These are phyloP conservation scores for Diaporthe sp. DNA, from an alignment of 2,329 filamentous ascomycete genomes.

Conservation along the genomic window DNA sequence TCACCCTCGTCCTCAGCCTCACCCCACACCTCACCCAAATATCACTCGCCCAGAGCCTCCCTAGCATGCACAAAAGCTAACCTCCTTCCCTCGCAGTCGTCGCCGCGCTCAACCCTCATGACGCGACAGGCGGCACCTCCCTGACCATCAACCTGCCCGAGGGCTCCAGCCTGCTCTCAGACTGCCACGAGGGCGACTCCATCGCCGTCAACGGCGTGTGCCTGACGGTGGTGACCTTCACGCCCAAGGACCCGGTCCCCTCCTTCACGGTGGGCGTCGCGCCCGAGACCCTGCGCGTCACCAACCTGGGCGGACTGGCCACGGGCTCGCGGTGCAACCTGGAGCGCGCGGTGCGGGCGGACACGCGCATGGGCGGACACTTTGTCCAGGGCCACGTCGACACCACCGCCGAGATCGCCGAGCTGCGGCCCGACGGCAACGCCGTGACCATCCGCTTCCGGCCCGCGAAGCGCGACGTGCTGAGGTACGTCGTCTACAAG, in stretches of 20 bases:
- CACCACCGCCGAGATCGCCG: conserved; percentile 80
- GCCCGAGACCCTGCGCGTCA: conserved; percentile 94
- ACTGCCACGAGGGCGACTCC: conserved; percentile 89
- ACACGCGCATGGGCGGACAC: conserved; percentile 97
- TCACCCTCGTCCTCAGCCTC: conserved; percentile 28
- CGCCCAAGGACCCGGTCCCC: conserved; percentile 43
- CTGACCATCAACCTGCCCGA: conserved; percentile 82
- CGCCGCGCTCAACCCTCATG: conserved; percentile 81
- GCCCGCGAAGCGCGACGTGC: conserved; percentile 74
- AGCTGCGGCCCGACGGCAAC: conserved; percentile 85
- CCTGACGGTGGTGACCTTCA: conserved; percentile 80
- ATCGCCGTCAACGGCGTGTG: conserved; percentile 97
- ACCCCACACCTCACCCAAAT: conserved; percentile 35
- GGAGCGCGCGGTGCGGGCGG: conserved; percentile 89
- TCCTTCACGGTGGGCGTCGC: conserved; percentile 93
- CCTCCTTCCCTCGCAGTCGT: conserved; percentile 69
- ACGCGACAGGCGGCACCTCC: conserved; percentile 87
- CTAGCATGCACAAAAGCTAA: conserved; percentile 19
- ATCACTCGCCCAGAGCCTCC: conserved; percentile 38
- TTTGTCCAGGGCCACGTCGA: conserved; percentile 99
- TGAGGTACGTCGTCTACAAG: conserved; percentile 95
- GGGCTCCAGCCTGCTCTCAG: conserved; percentile 78
- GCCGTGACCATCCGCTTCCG: conserved; percentile 86
- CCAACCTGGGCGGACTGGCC: conserved; percentile 84
- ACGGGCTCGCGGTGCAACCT: conserved; percentile 83